Percentiles rank a stretch among this genome's conserved stretches.
These are phyloP conservation scores for Lichtheimia ornata DNA, from an alignment of 371 early-diverging fungal species.

Conservation along the genomic window DNA sequence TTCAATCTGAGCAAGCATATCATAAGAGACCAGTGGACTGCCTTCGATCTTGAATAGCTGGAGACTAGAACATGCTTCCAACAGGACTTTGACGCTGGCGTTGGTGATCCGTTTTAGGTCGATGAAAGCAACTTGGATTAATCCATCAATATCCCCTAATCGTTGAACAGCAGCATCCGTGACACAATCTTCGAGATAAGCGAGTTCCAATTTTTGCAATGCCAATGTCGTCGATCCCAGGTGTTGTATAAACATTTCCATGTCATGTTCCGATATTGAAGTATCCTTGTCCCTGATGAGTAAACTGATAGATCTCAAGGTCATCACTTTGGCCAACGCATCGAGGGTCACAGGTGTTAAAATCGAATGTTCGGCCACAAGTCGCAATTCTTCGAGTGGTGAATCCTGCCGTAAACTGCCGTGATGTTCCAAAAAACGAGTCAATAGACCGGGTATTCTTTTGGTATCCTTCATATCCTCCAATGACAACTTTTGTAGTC, in stretches of 20 bases:
- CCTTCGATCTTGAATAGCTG: neutral
- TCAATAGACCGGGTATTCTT: neutral
- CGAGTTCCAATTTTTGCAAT: neutral
- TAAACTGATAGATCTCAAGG: neutral
- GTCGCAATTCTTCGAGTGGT: neutral
- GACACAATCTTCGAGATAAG: neutral
- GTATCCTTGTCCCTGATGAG: neutral
- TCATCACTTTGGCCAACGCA: neutral
- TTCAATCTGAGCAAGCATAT: neutral
- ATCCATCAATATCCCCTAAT: neutral
- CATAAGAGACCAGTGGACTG: neutral
- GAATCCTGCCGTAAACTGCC: conserved; percentile 2
- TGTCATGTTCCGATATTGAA: neutral
- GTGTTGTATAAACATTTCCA: neutral
- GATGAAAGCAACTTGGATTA: neutral
- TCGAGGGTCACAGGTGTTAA: neutral
- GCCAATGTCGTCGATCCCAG: neutral
- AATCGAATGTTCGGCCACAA: neutral
- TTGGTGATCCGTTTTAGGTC: neutral
- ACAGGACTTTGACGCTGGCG: neutral
- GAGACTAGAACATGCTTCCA: conserved; percentile 1
- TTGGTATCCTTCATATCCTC: too few species aligned
- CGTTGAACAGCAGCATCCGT: neutral
- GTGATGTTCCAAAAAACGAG: neutral
- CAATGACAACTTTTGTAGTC: neutral